These are phyloP conservation scores for Mesostigma viride DNA, from an alignment of 139 green algal species.

Conservation along the genomic window DNA sequence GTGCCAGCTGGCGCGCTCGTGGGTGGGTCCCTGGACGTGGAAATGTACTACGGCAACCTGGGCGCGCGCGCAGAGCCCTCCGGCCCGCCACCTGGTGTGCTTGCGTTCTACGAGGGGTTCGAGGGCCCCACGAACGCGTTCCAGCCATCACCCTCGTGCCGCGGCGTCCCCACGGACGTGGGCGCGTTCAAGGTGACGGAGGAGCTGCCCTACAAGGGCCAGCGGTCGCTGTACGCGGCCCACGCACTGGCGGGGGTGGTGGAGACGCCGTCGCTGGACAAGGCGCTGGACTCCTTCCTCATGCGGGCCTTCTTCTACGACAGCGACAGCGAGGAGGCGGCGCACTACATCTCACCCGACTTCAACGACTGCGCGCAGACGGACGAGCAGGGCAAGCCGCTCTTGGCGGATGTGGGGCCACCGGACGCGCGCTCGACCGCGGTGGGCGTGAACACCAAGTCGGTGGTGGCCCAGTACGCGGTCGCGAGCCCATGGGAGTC, in stretches of 20 bases:
- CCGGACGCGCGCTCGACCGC: conserved; percentile 11
- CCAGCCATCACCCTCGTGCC: neutral
- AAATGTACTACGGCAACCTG: conserved; percentile 26
- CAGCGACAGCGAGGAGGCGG: neutral
- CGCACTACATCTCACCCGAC: conserved; percentile 18
- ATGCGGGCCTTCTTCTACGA: conserved; percentile 19
- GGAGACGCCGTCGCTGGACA: neutral
- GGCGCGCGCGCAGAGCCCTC: neutral
- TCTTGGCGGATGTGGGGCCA: neutral
- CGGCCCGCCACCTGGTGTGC: neutral
- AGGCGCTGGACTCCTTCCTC: neutral
- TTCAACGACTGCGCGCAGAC: neutral
- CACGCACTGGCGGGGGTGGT: neutral
- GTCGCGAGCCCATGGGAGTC: conserved; percentile 13
- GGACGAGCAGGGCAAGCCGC: neutral
- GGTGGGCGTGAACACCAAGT: conserved; percentile 19
- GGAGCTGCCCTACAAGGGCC: neutral
- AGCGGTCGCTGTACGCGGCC: neutral
- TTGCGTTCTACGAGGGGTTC: conserved; percentile 21
- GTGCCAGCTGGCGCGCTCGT: conserved; percentile 1
- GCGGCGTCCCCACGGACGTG: neutral
- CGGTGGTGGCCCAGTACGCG: neutral
- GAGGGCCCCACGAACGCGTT: conserved; percentile 1
- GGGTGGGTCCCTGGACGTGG: neutral
- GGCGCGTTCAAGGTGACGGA: neutral